Evolutionary conservation across 1,139 yeast species (phyloP).

Genomic region (Saccharomyces hybrid): DNA sequence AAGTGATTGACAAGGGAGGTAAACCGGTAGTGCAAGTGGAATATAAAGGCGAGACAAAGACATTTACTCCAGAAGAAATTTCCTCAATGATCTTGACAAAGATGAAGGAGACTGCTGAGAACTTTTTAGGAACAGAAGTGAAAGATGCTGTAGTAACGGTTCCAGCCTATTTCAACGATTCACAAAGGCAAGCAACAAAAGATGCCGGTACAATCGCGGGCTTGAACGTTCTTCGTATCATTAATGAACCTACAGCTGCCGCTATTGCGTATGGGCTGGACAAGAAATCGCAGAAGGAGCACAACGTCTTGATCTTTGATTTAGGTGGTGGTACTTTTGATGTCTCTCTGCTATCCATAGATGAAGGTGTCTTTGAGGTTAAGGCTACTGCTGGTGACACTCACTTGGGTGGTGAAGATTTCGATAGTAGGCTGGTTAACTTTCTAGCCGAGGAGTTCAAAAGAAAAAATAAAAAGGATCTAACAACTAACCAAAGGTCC

Average conservation of each 20-base stretch:
- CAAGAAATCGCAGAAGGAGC: constrained; percentile 70
- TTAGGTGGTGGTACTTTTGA: constrained; percentile 99
- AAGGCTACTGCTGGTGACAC: constrained; percentile 99
- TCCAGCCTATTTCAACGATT: constrained; percentile 97
- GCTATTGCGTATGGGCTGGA: constrained; percentile 97
- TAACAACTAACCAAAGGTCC: constrained; percentile 68
- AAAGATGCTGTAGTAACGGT: constrained; percentile 76
- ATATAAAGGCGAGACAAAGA: constrained; percentile 58
- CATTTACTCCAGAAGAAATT: constrained; percentile 59
- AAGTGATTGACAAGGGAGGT: constrained; percentile 48
- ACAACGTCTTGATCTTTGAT: constrained; percentile 86
- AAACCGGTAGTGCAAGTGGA: constrained; percentile 58
- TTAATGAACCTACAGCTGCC: constrained; percentile 97
- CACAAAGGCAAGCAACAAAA: constrained; percentile 97
- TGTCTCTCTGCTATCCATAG: constrained; percentile 86
- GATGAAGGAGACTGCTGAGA: constrained; percentile 65
- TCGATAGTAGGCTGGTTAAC: constrained; percentile 69
- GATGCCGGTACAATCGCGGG: constrained; percentile 98
- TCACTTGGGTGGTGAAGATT: constrained; percentile 96
- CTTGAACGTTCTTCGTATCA: constrained; percentile 86
- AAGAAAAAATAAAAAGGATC: constrained; percentile 72
- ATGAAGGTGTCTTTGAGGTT: constrained; percentile 94
- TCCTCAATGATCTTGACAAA: constrained; percentile 59
- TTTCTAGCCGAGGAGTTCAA: constrained; percentile 73
- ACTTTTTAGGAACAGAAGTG: constrained; percentile 52